A percentile compares a stretch with the other conserved stretches of the same genome.
Conservation (phyloP, 2,329 filamentous ascomycete species). For the Cordyceps cicadae region DNA sequence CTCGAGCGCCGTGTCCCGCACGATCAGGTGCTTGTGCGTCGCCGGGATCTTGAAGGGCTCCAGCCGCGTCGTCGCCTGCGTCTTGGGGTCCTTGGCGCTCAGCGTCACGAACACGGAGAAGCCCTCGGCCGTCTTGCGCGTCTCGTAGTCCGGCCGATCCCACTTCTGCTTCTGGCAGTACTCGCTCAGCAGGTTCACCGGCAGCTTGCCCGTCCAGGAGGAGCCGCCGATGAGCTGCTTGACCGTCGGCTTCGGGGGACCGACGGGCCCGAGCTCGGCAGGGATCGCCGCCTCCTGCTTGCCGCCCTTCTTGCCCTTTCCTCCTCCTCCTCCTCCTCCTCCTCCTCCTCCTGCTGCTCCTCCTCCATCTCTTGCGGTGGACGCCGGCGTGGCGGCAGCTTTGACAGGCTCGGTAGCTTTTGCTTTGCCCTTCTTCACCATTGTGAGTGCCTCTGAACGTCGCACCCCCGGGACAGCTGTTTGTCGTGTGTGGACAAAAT, state of each 20-base stretch:
- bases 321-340: slow-evolving; percentile 47
- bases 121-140: slow-evolving; percentile 64
- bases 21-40: slow-evolving; percentile 66
- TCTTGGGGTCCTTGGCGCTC: slow-evolving; percentile 69
- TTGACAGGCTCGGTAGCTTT: slow-evolving; percentile 35
- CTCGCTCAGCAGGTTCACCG: slow-evolving; percentile 86
- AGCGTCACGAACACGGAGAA: slow-evolving; percentile 77
- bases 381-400: slow-evolving; percentile 18
- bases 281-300: slow-evolving; percentile 29
- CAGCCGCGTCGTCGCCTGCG: slow-evolving; percentile 63
- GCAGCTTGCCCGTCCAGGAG: slow-evolving; percentile 96
- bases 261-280: slow-evolving; percentile 27
- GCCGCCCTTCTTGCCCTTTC: slow-evolving; percentile 44
- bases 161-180: slow-evolving; percentile 94
- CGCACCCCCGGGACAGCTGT: not conserved
- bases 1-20: slow-evolving; percentile 74
- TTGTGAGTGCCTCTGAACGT: slow-evolving; percentile 18
- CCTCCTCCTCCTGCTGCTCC: no score
- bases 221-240: slow-evolving; percentile 86
- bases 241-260: slow-evolving; percentile 52
- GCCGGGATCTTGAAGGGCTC: slow-evolving; percentile 76
- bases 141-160: slow-evolving; percentile 87
- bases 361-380: slow-evolving; percentile 40
- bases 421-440: slow-evolving; percentile 48
- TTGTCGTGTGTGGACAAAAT: not conserved